Evolutionary conservation across 129 eudicot species (phyloP), one percentile per base, ranked within the genome.

Genomic region (Arctium minus): DNA sequence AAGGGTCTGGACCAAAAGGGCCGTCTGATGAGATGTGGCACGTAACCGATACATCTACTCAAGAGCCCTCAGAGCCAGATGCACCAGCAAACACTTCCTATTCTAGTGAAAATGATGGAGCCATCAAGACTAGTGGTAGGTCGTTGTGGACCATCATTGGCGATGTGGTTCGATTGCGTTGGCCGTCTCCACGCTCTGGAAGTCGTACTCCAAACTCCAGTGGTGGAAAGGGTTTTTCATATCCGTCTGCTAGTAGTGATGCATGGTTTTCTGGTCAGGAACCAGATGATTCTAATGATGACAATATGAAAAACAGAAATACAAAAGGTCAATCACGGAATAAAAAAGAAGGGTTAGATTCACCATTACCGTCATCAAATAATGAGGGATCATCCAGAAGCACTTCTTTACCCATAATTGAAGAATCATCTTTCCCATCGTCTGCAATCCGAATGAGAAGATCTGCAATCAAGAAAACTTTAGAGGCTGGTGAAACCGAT

Each of bases 1-100:
- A 29, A 31, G 83, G 87, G 44, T 88, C 89, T 75, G 89, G 81
- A 40, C 69, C 85, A 15, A 89, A 87, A 76, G 97, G 97, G 7
- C 97, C 94, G 31, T 87, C 94, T 65, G 97, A 91, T 75, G 92
- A 92, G 74, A 92, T 93, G 91, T 93, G 97, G 97, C 90, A 86
- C 11, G 91, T 88, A 35, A 85, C 81, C 1, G 96, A 87, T 80
- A 83, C 86, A 74, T 80, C 89, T 46, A 79, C 77, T 75, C 84
- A 79, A 86, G 90, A 83, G 50, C 87, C 82, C 48, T 74, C 87
- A 4, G 87, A 75, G 74, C 37, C 72, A 50, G 91, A 89, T 77
- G 71, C 72, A 77, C 80, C 86, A 50, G 92, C 86, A 31, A 42
- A 39, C 72, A 65, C 80, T 53, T 50, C 46, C 7, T 76, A 36